These are phyloP conservation scores for Phlyctochytrium arcticum DNA, from an alignment of 192 early-diverging fungal genomes.

Conservation along the genomic window DNA sequence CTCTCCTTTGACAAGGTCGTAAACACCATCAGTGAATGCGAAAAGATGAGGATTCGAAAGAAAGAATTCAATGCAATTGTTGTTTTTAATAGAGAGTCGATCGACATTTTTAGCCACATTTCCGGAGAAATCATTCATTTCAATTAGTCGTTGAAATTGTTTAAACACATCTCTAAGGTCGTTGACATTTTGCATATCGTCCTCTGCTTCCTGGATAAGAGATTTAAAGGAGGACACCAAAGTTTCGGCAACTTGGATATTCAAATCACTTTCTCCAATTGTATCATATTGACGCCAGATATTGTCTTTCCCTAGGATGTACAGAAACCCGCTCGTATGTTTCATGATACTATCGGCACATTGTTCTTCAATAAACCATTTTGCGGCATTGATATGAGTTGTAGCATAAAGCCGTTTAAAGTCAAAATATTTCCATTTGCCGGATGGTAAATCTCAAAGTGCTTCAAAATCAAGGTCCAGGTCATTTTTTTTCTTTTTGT, in stretches of 20 bases:
- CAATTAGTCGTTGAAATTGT: neutral
- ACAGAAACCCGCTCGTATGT: conserved; percentile 1
- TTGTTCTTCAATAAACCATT: neutral
- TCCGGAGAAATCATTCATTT: neutral
- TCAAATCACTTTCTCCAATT: conserved; percentile 2
- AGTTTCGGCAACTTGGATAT: conserved; percentile 4
- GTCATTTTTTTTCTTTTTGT: neutral
- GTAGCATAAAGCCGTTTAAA: neutral
- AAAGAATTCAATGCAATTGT: conserved; percentile 17
- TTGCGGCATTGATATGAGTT: neutral
- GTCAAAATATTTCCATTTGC: conserved; percentile 16
- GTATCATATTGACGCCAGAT: neutral
- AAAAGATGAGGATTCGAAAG: conserved; percentile 17
- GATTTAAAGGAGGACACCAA: neutral
- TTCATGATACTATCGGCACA: neutral
- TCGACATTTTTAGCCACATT: conserved; percentile 3
- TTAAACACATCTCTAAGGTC: neutral
- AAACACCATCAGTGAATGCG: conserved; percentile 18
- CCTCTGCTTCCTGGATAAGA: conserved; percentile 1
- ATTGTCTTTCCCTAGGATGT: conserved; percentile 2
- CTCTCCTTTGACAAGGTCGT: conserved; percentile 1
- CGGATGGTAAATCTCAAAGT: neutral
- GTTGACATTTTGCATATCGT: neutral
- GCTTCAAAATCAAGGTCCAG: neutral
- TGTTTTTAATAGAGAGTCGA: neutral